Evolutionary conservation across 2,329 filamentous ascomycete genomes (phyloP), one percentile per base, ranked within the genome.

Genomic region (Pestalotiopsis sp.): DNA sequence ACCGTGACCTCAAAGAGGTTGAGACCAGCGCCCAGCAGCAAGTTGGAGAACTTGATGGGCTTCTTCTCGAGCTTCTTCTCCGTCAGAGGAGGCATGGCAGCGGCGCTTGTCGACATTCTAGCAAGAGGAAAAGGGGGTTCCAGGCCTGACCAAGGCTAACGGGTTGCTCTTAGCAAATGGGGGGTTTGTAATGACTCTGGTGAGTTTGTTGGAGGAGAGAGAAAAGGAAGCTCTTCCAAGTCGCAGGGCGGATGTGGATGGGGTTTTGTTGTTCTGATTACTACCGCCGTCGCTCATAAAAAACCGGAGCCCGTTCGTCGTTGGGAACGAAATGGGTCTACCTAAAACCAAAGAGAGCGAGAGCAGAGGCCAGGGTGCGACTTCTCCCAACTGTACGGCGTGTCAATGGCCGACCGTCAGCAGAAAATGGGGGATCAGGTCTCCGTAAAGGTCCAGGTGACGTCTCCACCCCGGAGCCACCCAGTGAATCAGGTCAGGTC

Each of bases 41-140:
- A 84, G 86, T 99, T 99, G 87, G 94, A 97, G 89, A 98, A 98
- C 90, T 98, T 98, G 90, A 99, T 90, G 75, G 96, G 96, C 90
- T 98, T 98, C 93, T 98, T 98, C 92, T 98, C 95, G 81, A 97
- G 86, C 83, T 82, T 84, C 72, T 82, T 79, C 68, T 80, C 78
- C 73, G 83, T 82, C 76, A 81, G 78, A 72, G 82, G 75, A 80
- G 81, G 85, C 81, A 79, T 77, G 81, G 82, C 82, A 77, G 87
- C 81, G 77, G 84, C 81, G 78, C 85, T 84, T 79, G 87, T 84
- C 82, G 89, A 89, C 89, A 92, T 91, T 83, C 82, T 86, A 83
- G 81, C 79, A 79, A 82, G 84, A 84, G 82, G 76, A 79, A 64
- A 81, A 80, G 87, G 85, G 84, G 89, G 65, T 67, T 59, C 63